A percentile compares a stretch with the other conserved stretches of the same genome.
These are phyloP conservation scores for Borealophlyctis nickersoniae DNA, from an alignment of 192 early-diverging fungal species.

Conservation along the genomic window DNA sequence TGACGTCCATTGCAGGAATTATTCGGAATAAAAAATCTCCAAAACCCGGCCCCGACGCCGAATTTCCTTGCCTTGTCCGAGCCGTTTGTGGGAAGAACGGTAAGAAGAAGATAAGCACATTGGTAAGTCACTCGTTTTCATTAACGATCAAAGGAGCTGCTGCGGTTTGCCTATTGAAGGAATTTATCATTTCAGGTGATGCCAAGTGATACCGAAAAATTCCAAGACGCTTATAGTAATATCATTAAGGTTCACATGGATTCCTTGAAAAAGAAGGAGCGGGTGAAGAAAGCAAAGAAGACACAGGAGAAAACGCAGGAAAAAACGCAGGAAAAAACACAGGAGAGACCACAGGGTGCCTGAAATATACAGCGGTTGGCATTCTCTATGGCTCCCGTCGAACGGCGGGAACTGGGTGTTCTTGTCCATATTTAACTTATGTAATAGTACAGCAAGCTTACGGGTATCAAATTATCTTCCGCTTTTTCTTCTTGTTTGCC, in stretches of 20 bases:
- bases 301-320: constrained; percentile 23
- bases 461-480: constrained; percentile 17
- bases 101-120: constrained; percentile 38
- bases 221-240: constrained; percentile 36
- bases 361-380: no score
- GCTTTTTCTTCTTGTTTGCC: constrained; percentile 20
- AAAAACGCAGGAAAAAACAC: constrained; percentile 16
- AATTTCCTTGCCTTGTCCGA: constrained; percentile 40
- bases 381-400: no score
- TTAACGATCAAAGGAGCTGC: no score
- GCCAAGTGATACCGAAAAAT: constrained; percentile 36
- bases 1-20: no score
- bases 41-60: constrained; percentile 26
- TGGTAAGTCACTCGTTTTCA: constrained; percentile 24
- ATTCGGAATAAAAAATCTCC: no score
- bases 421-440: neutral
- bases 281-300: constrained; percentile 40
- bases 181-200: no score
- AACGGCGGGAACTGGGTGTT: no score
- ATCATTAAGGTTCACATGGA: constrained; percentile 44
- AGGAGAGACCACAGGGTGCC: no score
- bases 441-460: no score
- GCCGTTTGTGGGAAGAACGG: constrained; percentile 30
- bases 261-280: constrained; percentile 50
- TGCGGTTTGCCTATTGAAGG: no score